A percentile compares a stretch with the other conserved stretches of the same genome.
Conservation (phyloP, 345 rosid species). For the Acer yangbiense region DNA sequence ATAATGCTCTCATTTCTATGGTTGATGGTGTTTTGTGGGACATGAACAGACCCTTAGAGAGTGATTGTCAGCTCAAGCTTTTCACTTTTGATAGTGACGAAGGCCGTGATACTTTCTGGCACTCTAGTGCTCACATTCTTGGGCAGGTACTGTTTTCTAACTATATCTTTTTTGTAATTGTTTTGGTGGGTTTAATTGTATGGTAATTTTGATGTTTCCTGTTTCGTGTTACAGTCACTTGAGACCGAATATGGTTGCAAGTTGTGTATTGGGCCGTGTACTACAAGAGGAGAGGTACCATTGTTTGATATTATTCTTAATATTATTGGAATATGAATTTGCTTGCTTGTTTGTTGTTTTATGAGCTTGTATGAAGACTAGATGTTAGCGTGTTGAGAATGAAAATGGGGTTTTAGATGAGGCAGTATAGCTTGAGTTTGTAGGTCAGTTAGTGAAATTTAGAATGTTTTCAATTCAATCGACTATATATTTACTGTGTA, state of each 20-base stretch:
- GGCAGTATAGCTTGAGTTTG: background rate
- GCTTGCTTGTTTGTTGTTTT: background rate
- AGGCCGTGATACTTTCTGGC: slow-evolving; percentile 98
- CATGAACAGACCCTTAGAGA: slow-evolving; percentile 81
- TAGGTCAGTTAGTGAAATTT: background rate
- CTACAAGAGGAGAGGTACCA: slow-evolving; percentile 94
- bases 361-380: background rate
- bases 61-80: slow-evolving; percentile 72
- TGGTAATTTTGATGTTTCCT: slow-evolving; percentile 5
- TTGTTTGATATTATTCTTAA: background rate
- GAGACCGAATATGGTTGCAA: slow-evolving; percentile 88
- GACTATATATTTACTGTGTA: background rate
- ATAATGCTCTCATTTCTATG: slow-evolving; percentile 69
- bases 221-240: slow-evolving; percentile 52
- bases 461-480: background rate
- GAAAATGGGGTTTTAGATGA: background rate
- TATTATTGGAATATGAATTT: background rate
- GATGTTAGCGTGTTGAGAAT: background rate
- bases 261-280: slow-evolving; percentile 98
- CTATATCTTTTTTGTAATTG: background rate
- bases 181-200: background rate
- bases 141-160: slow-evolving; percentile 62
- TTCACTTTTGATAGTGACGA: slow-evolving; percentile 71
- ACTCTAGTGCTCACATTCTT: slow-evolving; percentile 97
- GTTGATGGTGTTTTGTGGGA: slow-evolving; percentile 92